Evolutionary conservation across 768 basidiomycete species (phyloP), one percentile per base, ranked within the genome.

Genomic region (Lentinula lateritia): DNA sequence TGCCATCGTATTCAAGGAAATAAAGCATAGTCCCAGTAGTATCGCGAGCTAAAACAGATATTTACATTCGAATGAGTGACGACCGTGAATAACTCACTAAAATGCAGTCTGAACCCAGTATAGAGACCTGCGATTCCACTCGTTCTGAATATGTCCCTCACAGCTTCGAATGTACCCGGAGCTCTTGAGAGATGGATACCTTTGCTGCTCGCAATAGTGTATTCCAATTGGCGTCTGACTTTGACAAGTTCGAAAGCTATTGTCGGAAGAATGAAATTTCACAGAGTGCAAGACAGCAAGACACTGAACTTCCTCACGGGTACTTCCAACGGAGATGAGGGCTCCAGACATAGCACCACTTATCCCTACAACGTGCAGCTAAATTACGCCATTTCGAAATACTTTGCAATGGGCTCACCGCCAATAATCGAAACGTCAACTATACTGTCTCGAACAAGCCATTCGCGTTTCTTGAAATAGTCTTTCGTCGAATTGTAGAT

Each of bases 201-300:
- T 67, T 89, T 90, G 71, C 78, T 88, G 34, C 87, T 85, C 46
- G 93, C 95, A 63, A 97, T 97, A 61, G 89, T 86, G 68, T 89
- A 96, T 75, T 98, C 95, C 58, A 98, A 77, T 67, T 98, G 95
- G 66, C 95, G 81, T 61, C 94, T 87, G 58, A 94, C 93, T 82
- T 98, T 98, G 70, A 98, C 93, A 42, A 98, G 88, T 73, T 98
- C 95, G 69, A 98, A 98, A 52, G 95, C 92, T 81, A 28, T 41
- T 35, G 8, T 59, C 38, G n/a, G 9, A 20, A 59, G 9, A 35
- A 32, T 58, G 39, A 58, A 13, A 23, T 32, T 50, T 32, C 6
- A 20, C 9, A 57, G 20, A 48, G 20, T 45, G 60, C 43, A 56
- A 50, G 59, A 58, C 41, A 89, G 90, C 9, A 42, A 39, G 3